Conservation (phyloP, 139 green algal genomes). For the Chlorella vulgaris region DNA sequence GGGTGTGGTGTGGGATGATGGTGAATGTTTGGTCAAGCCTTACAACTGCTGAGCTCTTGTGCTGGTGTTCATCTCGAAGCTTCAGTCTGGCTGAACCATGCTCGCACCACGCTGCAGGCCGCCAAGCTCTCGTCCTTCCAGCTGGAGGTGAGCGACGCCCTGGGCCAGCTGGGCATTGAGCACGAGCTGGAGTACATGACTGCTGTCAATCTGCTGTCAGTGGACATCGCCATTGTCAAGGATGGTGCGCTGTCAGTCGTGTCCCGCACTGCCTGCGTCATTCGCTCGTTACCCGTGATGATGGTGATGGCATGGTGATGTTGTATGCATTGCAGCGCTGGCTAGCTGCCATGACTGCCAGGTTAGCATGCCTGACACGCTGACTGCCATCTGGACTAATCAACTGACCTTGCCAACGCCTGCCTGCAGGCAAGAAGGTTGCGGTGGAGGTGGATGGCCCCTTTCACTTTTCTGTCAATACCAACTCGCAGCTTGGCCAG, state of each 20-base stretch:
- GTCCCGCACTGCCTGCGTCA: no score
- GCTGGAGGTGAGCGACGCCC: conserved; percentile 42
- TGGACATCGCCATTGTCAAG: conserved; percentile 55
- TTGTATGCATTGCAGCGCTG: no score
- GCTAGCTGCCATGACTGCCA: no score
- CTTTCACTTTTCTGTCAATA: conserved; percentile 62
- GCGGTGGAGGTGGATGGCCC: conserved; percentile 64
- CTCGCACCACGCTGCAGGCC: conserved; percentile 9
- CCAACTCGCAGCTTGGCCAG: conserved; percentile 49
- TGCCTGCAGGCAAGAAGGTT: conserved; percentile 24
- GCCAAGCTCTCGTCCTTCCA: conserved; percentile 53
- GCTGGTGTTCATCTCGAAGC: no score
- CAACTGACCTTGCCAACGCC: not conserved
- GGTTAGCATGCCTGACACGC: no score
- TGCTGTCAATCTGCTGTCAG: conserved; percentile 44
- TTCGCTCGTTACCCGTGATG: no score
- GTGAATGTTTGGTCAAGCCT: no score
- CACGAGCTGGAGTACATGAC: conserved; percentile 54
- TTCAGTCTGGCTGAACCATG: no score
- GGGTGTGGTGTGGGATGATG: no score
- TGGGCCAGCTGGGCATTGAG: conserved; percentile 47
- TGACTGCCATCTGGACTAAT: not conserved
- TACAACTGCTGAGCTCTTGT: no score
- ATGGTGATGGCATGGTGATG: no score
- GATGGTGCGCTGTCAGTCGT: not conserved